These are phyloP conservation scores for Boletus vinaceobasis DNA, from an alignment of 768 basidiomycete genomes.

Conservation along the genomic window DNA sequence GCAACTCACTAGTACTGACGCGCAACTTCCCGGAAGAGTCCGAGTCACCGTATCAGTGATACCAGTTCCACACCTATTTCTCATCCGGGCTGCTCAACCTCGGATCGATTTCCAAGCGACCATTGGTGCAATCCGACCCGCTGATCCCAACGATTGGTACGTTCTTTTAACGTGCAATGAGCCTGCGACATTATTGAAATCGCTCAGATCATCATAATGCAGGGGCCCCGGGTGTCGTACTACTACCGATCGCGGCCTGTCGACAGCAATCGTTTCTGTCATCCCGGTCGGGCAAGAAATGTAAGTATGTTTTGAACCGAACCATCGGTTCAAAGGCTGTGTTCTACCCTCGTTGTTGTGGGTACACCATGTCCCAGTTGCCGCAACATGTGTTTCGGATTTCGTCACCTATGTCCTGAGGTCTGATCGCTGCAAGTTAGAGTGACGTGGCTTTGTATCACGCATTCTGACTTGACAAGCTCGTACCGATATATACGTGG, in stretches of 20 bases:
- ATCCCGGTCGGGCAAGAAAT: not conserved
- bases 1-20: not conserved
- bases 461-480: not conserved
- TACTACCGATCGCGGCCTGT: not conserved
- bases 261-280: not conserved
- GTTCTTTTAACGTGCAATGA: not conserved
- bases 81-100: not conserved
- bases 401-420: not conserved
- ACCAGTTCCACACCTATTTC: not conserved
- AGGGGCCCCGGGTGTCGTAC: not conserved
- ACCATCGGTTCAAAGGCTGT: not conserved
- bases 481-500: not conserved
- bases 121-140: not conserved
- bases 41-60: slow-evolving; percentile 6
- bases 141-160: not conserved
- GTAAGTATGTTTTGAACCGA: not conserved
- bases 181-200: not conserved
- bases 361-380: not conserved
- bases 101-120: not conserved
- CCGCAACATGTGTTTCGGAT: not conserved
- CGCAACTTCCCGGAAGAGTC: slow-evolving; percentile 7
- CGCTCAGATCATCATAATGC: too few relatives aligned
- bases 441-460: not conserved
- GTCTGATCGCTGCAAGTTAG: not conserved
- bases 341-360: not conserved